Conservation (phyloP, 305 asterid species). For the Rubia occidens region DNA sequence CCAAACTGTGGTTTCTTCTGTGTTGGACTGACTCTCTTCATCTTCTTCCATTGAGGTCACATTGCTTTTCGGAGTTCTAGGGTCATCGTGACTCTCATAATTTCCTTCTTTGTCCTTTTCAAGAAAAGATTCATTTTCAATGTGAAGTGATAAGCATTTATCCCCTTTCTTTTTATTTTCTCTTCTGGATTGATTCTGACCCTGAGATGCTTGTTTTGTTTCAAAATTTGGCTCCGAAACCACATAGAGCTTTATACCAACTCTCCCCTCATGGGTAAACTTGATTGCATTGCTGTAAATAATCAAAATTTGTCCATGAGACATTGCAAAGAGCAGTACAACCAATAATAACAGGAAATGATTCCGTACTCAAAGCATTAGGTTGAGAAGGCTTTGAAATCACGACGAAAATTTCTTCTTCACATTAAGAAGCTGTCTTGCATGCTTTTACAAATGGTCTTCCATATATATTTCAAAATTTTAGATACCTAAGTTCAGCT, state of each 20-base stretch:
- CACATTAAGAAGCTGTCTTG: background rate
- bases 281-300: conserved; percentile 71
- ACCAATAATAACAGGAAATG: background rate
- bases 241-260: conserved; percentile 67
- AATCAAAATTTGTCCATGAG: conserved; percentile 8
- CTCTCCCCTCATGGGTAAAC: conserved; percentile 87
- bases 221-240: conserved; percentile 36
- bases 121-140: conserved; percentile 16
- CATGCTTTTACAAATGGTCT: background rate
- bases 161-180: conserved; percentile 19
- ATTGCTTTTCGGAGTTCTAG: conserved; percentile 19
- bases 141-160: conserved; percentile 19
- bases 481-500: background rate
- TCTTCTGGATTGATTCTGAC: conserved; percentile 26
- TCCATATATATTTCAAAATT: background rate
- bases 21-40: conserved; percentile 20
- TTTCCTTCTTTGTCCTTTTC: conserved; percentile 18
- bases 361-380: background rate
- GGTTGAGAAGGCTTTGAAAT: background rate
- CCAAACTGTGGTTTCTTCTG: conserved; percentile 60
- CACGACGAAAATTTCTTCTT: background rate
- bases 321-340: background rate
- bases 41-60: conserved; percentile 29
- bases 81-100: conserved; percentile 22
- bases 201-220: conserved; percentile 28